Base-by-base conservation (phyloP, 306 rosid genomes). In the Ammopiptanthus mongolicus region DNA sequence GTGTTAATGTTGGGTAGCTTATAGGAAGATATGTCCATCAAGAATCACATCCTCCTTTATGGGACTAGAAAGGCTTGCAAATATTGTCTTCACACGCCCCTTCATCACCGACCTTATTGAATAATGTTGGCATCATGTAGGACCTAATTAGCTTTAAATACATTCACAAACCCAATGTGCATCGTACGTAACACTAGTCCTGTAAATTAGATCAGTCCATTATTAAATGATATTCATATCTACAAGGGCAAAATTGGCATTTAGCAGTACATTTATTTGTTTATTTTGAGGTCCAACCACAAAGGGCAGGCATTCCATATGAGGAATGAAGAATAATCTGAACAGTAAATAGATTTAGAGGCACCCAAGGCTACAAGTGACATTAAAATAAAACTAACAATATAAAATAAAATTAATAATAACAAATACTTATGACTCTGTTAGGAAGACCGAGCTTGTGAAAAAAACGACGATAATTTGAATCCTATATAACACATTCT, bases 21-120 rank as follows among this genome's bases (percentile, higher is more conserved):
- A 65, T 47, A 46, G 8, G 72, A 60, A 56, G 56, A 61, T 74
- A 71, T 48, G 31, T 7, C 73, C 50, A 41, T 71, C 48, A 37
- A 23, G 51, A 15, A 74, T 78, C 72, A 56, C 60, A 73, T 48
- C 71, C 50, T 5, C 36, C 48, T 56, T 57, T 64, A 23, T 41
- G 46, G 50, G 70, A 76, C 78, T 61, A 1, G 51, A 68, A 81
- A 34, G 80, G 76, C 37, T 29, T 70, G 70, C 82, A 50, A 85
- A 81, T 42, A 39, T 75, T 70, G 86, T 78, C 88, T 39, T 69
- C 71, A 73, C 80, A 44, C 65, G 86, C 48, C 75, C 50, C 81
- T 41, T 57, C 75, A 6, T 34, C 86, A 75, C 87, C 72, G 77
- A 81, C 86, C 71, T 56, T 5, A 18, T 60, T 52, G 33, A 79